phyloP scores from a whole-genome alignment of 2,329 filamentous ascomycete species.

The Dendryphion nanum region DNA sequence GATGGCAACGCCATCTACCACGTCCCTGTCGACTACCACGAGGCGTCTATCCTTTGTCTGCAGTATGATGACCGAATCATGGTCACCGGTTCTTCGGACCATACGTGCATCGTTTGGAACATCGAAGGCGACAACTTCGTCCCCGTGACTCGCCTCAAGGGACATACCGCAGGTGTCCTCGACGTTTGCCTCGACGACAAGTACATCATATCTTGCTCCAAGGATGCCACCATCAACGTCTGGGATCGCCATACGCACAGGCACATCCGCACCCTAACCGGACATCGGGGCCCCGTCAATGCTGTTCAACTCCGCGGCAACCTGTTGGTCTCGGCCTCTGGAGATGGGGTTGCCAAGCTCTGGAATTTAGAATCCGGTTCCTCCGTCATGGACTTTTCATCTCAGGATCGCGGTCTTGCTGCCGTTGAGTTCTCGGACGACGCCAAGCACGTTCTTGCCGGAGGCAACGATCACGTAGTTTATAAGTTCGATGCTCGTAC shows the following conservation, averaged over 20 bases:
- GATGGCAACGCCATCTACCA: conserved; percentile 49
- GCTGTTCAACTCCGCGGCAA: conserved; percentile 93
- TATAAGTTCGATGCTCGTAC: conserved; percentile 95
- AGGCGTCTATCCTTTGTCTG: conserved; percentile 89
- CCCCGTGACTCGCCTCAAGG: conserved; percentile 73
- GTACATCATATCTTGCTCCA: conserved; percentile 95
- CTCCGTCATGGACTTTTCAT: conserved; percentile 84
- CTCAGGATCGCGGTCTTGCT: conserved; percentile 88
- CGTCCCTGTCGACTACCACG: conserved; percentile 64
- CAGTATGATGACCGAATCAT: conserved; percentile 93
- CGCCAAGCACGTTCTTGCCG: conserved; percentile 87
- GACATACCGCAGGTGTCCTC: conserved; percentile 84
- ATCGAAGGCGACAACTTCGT: conserved; percentile 64
- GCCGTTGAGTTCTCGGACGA: conserved; percentile 97
- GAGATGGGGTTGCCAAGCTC: conserved; percentile 88
- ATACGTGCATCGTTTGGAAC: conserved; percentile 87
- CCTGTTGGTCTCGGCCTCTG: conserved; percentile 87
- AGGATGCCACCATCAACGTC: conserved; percentile 89
- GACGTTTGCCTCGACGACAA: conserved; percentile 91
- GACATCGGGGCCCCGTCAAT: conserved; percentile 91
- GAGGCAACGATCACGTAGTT: conserved; percentile 92
- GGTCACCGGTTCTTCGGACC: conserved; percentile 92
- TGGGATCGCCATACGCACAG: conserved; percentile 83
- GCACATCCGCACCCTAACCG: conserved; percentile 74
- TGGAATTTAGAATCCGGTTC: conserved; percentile 92